Base-by-base conservation (phyloP, 2,329 filamentous ascomycete species). In the Penicillium decumbens region DNA sequence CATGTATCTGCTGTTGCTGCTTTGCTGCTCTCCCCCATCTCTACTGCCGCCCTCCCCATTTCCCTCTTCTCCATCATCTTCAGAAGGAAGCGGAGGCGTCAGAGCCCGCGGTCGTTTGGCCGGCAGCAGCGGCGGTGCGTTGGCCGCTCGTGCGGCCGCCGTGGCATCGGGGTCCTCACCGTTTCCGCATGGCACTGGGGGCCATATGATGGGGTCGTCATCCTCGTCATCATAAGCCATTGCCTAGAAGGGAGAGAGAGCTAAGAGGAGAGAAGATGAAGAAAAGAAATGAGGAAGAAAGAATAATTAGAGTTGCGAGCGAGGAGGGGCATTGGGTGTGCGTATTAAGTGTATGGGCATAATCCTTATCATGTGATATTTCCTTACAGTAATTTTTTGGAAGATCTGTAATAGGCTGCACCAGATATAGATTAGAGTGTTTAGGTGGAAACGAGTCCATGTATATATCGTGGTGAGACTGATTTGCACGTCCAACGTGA, bases 401-500 rank as follows among this genome's bases (percentile, higher is more conserved):
- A n/a, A n/a, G n/a, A n/a, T n/a, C n/a, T n/a, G n/a, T n/a, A n/a
- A n/a, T n/a, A n/a, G n/a, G n/a, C n/a, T n/a, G n/a, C n/a, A n/a
- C n/a, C n/a, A n/a, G n/a, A n/a, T n/a, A n/a, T n/a, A n/a, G n/a
- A n/a, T n/a, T n/a, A n/a, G n/a, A n/a, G n/a, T n/a, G n/a, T n/a
- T n/a, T n/a, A n/a, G n/a, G n/a, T n/a, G n/a, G n/a, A n/a, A n/a
- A n/a, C n/a, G n/a, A n/a, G n/a, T n/a, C n/a, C n/a, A n/a, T n/a
- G n/a, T n/a, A n/a, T n/a, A n/a, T n/a, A n/a, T n/a, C n/a, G n/a
- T n/a, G n/a, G n/a, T n/a, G n/a, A n/a, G n/a, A n/a, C n/a, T n/a
- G n/a, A n/a, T n/a, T n/a, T n/a, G n/a, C n/a, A 18, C 15, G 50
- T 57, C 13, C 58, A 61, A 39, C 51, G 51, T 13, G 58, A 60